Conservation (phyloP, 73 alveolate genomes). For the Paramecium bursaria region DNA sequence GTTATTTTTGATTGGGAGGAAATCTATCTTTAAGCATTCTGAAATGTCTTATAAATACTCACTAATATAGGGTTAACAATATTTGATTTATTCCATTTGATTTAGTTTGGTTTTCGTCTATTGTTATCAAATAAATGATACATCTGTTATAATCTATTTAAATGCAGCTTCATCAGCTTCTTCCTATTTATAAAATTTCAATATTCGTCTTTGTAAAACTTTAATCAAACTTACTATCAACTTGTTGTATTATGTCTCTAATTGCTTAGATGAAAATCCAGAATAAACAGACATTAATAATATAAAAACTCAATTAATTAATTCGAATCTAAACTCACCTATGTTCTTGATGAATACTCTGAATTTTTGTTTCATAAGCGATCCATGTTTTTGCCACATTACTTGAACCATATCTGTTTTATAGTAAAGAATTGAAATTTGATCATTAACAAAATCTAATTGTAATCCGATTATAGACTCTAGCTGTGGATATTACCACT, state of each 20-base stretch:
- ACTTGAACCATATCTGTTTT: not conserved
- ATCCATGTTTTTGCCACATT: slow-evolving; percentile 3
- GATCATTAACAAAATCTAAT: slow-evolving; percentile 17
- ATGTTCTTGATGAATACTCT: not conserved
- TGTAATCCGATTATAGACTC: slow-evolving; percentile 6
- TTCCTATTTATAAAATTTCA: slow-evolving; percentile 21
- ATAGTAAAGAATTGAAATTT: not conserved
- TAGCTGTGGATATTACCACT: not conserved
- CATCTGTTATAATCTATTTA: slow-evolving; percentile 9
- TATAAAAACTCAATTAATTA: not conserved
- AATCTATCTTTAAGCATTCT: slow-evolving; percentile 1
- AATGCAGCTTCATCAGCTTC: slow-evolving; percentile 31
- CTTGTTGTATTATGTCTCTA: slow-evolving; percentile 6
- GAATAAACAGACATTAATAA: slow-evolving; percentile 48
- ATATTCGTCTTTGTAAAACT: slow-evolving; percentile 15
- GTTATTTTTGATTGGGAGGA: not conserved
- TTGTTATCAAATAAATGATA: not conserved
- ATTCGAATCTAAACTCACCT: not conserved
- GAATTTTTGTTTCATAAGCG: not conserved
- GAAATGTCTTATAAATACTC: slow-evolving; percentile 17
- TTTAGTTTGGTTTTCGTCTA: slow-evolving; percentile 23
- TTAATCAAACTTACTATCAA: slow-evolving; percentile 9
- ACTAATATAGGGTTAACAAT: slow-evolving; percentile 39
- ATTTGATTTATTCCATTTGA: slow-evolving; percentile 40
- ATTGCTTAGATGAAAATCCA: slow-evolving; percentile 19